Base-by-base conservation (phyloP, 192 early-diverging fungal genomes). In the Coemansia sp. region DNA sequence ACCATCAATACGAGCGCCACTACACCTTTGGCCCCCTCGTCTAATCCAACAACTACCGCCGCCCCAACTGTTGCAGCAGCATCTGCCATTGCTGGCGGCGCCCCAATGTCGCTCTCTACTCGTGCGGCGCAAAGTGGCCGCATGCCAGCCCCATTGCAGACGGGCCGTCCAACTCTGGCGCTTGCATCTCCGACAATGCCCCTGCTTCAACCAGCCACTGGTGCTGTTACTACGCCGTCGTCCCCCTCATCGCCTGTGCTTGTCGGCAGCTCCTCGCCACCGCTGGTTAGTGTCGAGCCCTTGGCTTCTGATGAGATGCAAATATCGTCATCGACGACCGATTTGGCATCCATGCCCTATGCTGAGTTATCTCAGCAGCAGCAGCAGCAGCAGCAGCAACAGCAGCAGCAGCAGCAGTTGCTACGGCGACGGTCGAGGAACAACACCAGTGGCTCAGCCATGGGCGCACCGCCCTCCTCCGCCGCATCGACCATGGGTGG, bases 281-380 rank as follows among this genome's bases (percentile, higher is more conserved):
- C 55, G 62, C 46, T 59, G 68, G 33, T 48, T n/a, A 53, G 38
- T 38, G 46, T 31, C 35, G 34, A 61, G 11, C 55, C 61, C 9
- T 60, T 66, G 8, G 69, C 62, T 18, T 51, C 73, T 8, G 67
- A 56, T 3, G 73, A 76, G 50, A 61, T 70, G 28, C 55, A 28
- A 57, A 36, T 63, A 43, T 58, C 65, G 14, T 73, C 65, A 3
- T 62, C 60, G 13, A 58, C 71, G 3, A 67, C 71, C 3, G 71
- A 73, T n/a, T 57, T 67, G 24, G 66, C 71, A n/a, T 73, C 71
- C 10, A 67, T 73, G 65, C 65, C 65, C 23, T 73, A 60, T 57
- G 60, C 60, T 24, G 51, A 56, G 35, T 21, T 37, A 23, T 26
- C 59, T 3, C 59, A 62, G 64, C 51, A 55, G 37, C 37, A 42